Evolutionary conservation across 1,139 yeast genomes (phyloP).

Genomic region (Petasospora fabianii): DNA sequence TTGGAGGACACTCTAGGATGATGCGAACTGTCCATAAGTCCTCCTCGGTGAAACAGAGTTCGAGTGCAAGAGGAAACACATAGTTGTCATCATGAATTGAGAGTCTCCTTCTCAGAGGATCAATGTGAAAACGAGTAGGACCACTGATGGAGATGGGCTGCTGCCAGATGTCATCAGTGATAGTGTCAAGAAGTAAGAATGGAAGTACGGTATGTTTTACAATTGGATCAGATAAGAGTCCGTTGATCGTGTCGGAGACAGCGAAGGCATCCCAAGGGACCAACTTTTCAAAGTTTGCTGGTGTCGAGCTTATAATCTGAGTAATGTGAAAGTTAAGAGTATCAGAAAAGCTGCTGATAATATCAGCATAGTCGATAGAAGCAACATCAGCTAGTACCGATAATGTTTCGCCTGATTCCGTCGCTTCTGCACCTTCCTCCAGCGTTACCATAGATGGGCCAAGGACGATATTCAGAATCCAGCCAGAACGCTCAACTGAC

Average conservation of each 20-base stretch:
- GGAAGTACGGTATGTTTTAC: slow-evolving; percentile 4
- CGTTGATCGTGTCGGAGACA: neutral
- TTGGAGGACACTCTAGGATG: neutral
- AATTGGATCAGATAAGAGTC: neutral
- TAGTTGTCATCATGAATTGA: slow-evolving; percentile 1
- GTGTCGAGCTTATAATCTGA: too few relatives aligned
- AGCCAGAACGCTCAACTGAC: too few relatives aligned
- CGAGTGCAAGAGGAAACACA: neutral
- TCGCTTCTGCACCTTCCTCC: too few relatives aligned
- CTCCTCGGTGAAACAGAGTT: neutral
- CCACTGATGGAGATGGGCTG: neutral
- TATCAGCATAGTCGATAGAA: too few relatives aligned
- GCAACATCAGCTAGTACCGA: too few relatives aligned
- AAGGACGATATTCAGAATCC: too few relatives aligned
- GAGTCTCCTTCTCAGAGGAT: slow-evolving; percentile 1
- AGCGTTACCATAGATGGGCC: too few relatives aligned
- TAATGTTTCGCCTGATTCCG: too few relatives aligned
- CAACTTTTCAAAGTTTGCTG: slow-evolving; percentile 1
- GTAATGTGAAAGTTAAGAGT: too few relatives aligned
- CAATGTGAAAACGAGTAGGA: slow-evolving; percentile 1
- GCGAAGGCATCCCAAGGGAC: neutral
- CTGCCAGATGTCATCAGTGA: slow-evolving; percentile 3
- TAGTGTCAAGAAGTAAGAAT: slow-evolving; percentile 3
- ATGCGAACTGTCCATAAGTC: neutral
- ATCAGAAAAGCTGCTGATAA: too few relatives aligned